These are phyloP conservation scores for Rhynchospora tenuis DNA, from an alignment of 176 grass and related monocot species.

Conservation along the genomic window DNA sequence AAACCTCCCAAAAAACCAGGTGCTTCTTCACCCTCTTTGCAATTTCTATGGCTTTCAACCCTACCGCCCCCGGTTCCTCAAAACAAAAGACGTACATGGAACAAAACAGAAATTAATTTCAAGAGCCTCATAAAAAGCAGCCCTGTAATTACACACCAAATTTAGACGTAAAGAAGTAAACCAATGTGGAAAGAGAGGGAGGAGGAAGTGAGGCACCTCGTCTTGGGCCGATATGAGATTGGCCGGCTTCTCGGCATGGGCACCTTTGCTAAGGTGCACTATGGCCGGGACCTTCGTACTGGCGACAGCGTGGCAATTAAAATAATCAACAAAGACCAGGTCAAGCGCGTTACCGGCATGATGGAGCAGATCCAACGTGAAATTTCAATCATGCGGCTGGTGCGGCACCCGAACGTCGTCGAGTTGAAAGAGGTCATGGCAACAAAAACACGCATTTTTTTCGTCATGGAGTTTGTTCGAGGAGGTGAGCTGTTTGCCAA, in stretches of 20 bases:
- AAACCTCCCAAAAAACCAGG: conserved; percentile 24
- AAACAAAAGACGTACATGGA: conserved; percentile 32
- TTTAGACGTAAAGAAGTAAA: not conserved
- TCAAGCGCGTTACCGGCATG: conserved; percentile 53
- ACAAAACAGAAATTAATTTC: not conserved
- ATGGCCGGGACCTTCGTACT: conserved; percentile 49
- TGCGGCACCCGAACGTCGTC: conserved; percentile 84
- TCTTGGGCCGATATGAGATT: conserved; percentile 83
- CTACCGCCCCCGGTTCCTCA: conserved; percentile 10
- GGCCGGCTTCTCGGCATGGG: conserved; percentile 77
- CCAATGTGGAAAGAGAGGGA: conserved; percentile 29
- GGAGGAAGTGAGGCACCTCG: conserved; percentile 23
- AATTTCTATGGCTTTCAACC: not conserved
- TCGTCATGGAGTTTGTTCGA: conserved; percentile 85
- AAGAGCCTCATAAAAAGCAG: conserved; percentile 3
- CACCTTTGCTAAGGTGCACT: conserved; percentile 89
- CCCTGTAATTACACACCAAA: not conserved
- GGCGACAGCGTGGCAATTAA: conserved; percentile 83
- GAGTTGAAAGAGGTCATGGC: conserved; percentile 82
- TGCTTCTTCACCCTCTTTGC: not conserved
- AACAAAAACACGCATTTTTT: conserved; percentile 65
- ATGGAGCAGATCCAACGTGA: conserved; percentile 83
- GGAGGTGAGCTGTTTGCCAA: conserved; percentile 72
- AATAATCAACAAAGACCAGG: conserved; percentile 81
- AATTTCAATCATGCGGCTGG: conserved; percentile 87